phyloP scores from a whole-genome alignment of 306 rosid genomes.

The Sindora glabra region DNA sequence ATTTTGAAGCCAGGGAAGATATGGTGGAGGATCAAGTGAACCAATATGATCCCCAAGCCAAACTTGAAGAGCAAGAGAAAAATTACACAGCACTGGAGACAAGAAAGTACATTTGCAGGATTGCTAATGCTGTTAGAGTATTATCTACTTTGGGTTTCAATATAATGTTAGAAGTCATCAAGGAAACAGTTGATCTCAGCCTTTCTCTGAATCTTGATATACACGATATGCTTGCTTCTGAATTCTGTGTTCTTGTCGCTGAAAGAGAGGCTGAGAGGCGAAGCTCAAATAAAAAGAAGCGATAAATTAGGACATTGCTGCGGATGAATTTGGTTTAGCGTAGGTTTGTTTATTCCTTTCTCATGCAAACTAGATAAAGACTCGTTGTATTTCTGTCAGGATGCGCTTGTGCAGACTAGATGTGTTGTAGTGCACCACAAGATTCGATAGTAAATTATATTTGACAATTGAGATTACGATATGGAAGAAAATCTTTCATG shows the following conservation, averaged over 20 bases:
- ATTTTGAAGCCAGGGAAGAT: conserved; percentile 45
- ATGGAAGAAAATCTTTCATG: too few species aligned
- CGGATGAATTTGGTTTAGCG: too few species aligned
- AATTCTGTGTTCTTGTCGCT: conserved; percentile 70
- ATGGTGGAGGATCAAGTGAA: conserved; percentile 51
- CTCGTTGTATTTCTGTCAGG: too few species aligned
- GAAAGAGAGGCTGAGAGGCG: conserved; percentile 80
- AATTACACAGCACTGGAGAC: conserved; percentile 39
- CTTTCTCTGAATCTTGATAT: conserved; percentile 44
- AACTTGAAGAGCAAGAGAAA: conserved; percentile 55
- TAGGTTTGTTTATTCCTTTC: too few species aligned
- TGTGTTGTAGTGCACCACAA: too few species aligned
- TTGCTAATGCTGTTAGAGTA: conserved; percentile 73
- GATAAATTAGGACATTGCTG: conserved; percentile 22
- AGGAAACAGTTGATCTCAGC: conserved; percentile 53
- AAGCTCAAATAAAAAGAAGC: conserved; percentile 47
- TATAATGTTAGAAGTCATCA: conserved; percentile 50
- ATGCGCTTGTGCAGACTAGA: too few species aligned
- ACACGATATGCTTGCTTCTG: conserved; percentile 84
- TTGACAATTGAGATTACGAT: too few species aligned
- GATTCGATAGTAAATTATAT: too few species aligned
- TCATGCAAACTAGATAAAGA: too few species aligned
- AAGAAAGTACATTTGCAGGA: conserved; percentile 68
- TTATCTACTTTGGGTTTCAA: conserved; percentile 56
- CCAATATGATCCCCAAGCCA: conserved; percentile 34